These are phyloP conservation scores for Paecilomyces sp. DNA, from an alignment of 2,329 filamentous ascomycete genomes.

Conservation along the genomic window DNA sequence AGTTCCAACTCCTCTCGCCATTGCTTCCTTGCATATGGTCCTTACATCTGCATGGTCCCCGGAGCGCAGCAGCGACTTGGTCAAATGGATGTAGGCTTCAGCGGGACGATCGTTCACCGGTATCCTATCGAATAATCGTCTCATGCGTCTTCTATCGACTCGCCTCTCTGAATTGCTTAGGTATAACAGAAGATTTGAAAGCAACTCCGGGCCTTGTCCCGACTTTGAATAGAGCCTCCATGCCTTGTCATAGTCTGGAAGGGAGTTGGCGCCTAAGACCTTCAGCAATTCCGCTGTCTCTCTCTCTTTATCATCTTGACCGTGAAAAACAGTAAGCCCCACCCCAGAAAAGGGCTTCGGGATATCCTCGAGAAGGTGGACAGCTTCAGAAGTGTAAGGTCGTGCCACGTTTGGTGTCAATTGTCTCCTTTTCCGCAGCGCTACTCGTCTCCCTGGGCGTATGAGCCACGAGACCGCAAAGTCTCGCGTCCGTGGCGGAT, in stretches of 20 bases:
- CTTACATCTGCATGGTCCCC: conserved; percentile 33
- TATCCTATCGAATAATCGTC: conserved; percentile 41
- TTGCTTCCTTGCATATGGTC: conserved; percentile 35
- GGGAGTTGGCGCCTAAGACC: conserved; percentile 10
- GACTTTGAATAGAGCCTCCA: conserved; percentile 35
- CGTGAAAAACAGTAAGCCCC: background rate
- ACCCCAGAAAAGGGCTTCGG: conserved; percentile 5
- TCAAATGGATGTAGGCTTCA: conserved; percentile 39
- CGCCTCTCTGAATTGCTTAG: conserved; percentile 31
- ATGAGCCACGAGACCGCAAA: conserved; percentile 14
- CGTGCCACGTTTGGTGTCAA: conserved; percentile 13
- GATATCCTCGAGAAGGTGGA: conserved; percentile 4
- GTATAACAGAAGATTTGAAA: conserved; percentile 26
- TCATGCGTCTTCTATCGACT: conserved; percentile 35
- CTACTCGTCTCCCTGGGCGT: conserved; percentile 15
- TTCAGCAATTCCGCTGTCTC: conserved; percentile 11
- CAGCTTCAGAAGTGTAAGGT: conserved; percentile 18
- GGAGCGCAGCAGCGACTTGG: conserved; percentile 36
- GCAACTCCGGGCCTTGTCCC: conserved; percentile 18
- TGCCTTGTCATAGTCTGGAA: conserved; percentile 27
- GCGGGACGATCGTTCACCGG: conserved; percentile 26
- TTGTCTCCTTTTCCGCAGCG: conserved; percentile 20
- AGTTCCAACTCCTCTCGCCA: conserved; percentile 14
- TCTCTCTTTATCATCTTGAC: conserved; percentile 6
- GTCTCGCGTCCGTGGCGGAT: conserved; percentile 24